Conservation (phyloP, 257 asterid genomes). For the Anisodus acutangulus region DNA sequence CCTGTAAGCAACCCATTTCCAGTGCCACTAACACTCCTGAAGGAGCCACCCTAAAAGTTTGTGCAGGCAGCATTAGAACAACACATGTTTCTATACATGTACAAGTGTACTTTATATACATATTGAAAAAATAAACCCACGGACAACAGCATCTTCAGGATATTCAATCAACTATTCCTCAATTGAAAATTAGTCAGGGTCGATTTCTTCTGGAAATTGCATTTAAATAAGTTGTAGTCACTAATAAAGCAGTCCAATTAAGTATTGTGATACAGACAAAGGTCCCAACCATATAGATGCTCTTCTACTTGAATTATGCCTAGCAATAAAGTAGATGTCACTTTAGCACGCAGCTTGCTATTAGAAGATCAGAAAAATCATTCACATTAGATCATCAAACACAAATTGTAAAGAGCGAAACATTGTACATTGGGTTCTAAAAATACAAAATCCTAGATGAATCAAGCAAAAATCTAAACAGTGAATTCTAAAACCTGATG, state of each 20-base stretch:
- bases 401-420: background rate
- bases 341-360: conserved; percentile 9
- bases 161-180: background rate
- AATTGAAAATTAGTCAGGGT: background rate
- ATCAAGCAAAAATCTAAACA: background rate
- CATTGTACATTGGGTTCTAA: background rate
- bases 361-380: conserved; percentile 20
- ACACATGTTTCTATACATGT: conserved; percentile 16
- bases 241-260: background rate
- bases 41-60: conserved; percentile 47
- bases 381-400: conserved; percentile 13
- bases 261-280: background rate
- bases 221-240: background rate
- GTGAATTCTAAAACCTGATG: background rate
- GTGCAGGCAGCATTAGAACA: conserved; percentile 29
- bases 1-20: conserved; percentile 50
- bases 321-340: background rate
- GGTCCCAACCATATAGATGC: background rate
- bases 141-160: background rate
- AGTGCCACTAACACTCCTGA: conserved; percentile 48
- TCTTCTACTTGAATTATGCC: conserved; percentile 11
- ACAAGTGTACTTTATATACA: background rate
- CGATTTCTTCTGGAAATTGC: conserved; percentile 1
- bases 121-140: background rate
- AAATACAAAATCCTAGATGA: background rate